These are phyloP conservation scores for Penicillium crustosum DNA, from an alignment of 2,329 filamentous ascomycete genomes.

Conservation along the genomic window DNA sequence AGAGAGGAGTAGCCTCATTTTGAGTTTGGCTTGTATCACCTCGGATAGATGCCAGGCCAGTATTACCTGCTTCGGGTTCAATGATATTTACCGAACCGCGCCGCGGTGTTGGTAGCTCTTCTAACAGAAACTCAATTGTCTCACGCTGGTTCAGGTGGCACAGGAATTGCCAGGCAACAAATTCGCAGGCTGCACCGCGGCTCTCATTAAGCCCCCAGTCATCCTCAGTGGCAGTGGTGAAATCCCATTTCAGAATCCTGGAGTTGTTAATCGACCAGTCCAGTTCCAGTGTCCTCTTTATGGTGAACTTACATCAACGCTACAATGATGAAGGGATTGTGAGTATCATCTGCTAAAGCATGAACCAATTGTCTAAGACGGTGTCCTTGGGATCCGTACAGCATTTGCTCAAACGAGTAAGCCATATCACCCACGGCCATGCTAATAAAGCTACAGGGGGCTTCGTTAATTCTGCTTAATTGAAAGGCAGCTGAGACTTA, in stretches of 20 bases:
- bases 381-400: constrained; percentile 39
- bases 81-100: constrained; percentile 19
- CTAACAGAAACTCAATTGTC: constrained; percentile 57
- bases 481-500: constrained; percentile 17
- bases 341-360: constrained; percentile 42
- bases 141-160: constrained; percentile 57
- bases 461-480: constrained; percentile 1
- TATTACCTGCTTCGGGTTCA: constrained; percentile 24
- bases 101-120: constrained; percentile 46
- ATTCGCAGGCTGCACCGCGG: constrained; percentile 59
- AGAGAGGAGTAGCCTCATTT: constrained; percentile 33
- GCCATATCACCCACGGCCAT: constrained; percentile 42
- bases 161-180: constrained; percentile 62
- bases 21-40: constrained; percentile 12
- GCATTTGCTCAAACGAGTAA: constrained; percentile 48
- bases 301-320: constrained; percentile 52
- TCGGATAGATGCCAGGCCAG: constrained; percentile 14
- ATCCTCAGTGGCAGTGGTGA: constrained; percentile 51
- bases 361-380: constrained; percentile 41
- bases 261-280: not conserved
- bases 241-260: constrained; percentile 60
- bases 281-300: not conserved
- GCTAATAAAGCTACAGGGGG: constrained; percentile 37
- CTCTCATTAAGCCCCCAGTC: constrained; percentile 58
- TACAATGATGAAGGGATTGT: constrained; percentile 46